Evolutionary conservation across 352 stramenopile species (phyloP).

Genomic region (Aphanomyces invadans): DNA sequence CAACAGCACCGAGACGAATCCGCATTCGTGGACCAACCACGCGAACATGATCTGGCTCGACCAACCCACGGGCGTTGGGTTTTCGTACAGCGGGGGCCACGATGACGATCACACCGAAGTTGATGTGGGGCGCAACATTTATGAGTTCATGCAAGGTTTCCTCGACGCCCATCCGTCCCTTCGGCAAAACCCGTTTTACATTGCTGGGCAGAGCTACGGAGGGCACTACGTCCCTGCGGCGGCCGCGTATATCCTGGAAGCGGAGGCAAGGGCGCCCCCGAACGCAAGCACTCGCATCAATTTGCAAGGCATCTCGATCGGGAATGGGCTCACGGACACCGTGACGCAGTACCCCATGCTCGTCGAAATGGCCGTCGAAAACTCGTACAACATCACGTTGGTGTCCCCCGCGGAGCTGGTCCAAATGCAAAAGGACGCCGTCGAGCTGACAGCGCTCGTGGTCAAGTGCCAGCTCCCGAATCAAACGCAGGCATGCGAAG

Average conservation of each 20-base stretch:
- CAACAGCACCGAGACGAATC: constrained; percentile 32
- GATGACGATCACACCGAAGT: constrained; percentile 43
- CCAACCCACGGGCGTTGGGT: constrained; percentile 50
- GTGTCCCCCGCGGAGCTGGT: constrained; percentile 35
- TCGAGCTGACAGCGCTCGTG: constrained; percentile 38
- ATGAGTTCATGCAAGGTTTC: constrained; percentile 59
- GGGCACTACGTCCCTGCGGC: constrained; percentile 55
- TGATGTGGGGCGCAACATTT: constrained; percentile 55
- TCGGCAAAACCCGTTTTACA: constrained; percentile 42
- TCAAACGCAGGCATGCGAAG: constrained; percentile 31
- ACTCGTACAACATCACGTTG: constrained; percentile 60
- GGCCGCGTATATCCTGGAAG: constrained; percentile 47
- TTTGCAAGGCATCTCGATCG: constrained; percentile 68
- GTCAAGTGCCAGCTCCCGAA: constrained; percentile 42
- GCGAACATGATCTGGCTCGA: constrained; percentile 69
- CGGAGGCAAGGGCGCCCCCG: too few relatives aligned
- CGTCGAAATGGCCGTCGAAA: constrained; percentile 67
- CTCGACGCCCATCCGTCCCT: constrained; percentile 46
- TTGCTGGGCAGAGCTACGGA: constrained; percentile 60
- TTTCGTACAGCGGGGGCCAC: constrained; percentile 35
- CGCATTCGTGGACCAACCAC: constrained; percentile 50
- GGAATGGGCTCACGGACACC: constrained; percentile 65
- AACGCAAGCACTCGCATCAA: constrained; percentile 54
- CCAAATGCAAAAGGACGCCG: constrained; percentile 37
- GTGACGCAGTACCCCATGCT: constrained; percentile 44